A percentile compares a stretch with the other conserved stretches of the same genome.
These are phyloP conservation scores for Besnoitia besnoiti DNA, from an alignment of 169 alveolate species.

Conservation along the genomic window DNA sequence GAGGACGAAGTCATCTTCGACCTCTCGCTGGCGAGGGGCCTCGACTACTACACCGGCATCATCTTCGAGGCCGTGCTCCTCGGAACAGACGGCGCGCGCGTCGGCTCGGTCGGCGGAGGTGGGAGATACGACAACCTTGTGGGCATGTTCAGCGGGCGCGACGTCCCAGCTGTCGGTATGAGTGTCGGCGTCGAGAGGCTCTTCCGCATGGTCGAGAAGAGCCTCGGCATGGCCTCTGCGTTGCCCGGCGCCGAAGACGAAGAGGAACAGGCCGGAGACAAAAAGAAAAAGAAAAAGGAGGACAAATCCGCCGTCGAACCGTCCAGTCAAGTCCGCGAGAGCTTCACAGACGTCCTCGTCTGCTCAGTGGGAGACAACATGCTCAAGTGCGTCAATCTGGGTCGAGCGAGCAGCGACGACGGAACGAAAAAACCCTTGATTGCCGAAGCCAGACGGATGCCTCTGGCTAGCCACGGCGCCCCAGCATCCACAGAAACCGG, in stretches of 20 bases:
- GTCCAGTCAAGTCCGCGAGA: slow-evolving; percentile 40
- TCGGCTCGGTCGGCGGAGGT: slow-evolving; percentile 95
- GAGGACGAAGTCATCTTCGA: slow-evolving; percentile 80
- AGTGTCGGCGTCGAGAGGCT: slow-evolving; percentile 95
- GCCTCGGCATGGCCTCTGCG: slow-evolving; percentile 32
- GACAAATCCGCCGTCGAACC: background rate
- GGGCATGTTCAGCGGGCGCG: slow-evolving; percentile 89
- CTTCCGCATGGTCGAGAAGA: slow-evolving; percentile 73
- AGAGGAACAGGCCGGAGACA: background rate
- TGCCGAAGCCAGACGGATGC: no score
- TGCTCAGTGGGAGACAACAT: slow-evolving; percentile 78
- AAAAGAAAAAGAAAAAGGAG: slow-evolving; percentile 13
- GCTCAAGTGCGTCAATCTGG: slow-evolving; percentile 58
- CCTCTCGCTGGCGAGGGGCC: slow-evolving; percentile 95
- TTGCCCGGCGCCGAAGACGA: background rate
- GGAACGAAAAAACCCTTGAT: background rate
- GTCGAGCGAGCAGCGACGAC: background rate
- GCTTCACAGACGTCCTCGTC: slow-evolving; percentile 69
- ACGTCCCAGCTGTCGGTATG: slow-evolving; percentile 95
- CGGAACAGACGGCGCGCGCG: background rate
- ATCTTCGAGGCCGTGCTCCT: slow-evolving; percentile 94
- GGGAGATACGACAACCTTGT: slow-evolving; percentile 96
- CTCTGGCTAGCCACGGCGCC: no score
- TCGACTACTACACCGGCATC: slow-evolving; percentile 97
- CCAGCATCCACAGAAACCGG: no score